Percentiles rank a stretch among this genome's conserved stretches.
Conservation (phyloP, 1,284 basidiomycete genomes). For the Boletus mariae region DNA sequence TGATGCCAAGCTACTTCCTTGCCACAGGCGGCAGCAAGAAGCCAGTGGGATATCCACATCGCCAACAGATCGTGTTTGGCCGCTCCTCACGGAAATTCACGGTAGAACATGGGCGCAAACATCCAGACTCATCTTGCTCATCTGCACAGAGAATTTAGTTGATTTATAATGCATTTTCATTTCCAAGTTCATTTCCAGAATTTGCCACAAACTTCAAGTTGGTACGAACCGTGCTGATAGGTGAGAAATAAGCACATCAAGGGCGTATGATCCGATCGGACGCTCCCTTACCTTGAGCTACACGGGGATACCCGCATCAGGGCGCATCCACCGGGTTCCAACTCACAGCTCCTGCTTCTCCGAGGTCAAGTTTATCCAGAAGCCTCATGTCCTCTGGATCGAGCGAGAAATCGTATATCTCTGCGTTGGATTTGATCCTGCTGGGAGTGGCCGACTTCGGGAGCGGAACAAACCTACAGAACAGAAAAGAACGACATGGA, state of each 20-base stretch:
- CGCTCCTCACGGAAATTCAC: not conserved
- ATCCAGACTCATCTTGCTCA: not conserved
- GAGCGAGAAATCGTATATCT: conserved; percentile 72
- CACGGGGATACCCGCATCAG: conserved; percentile 13
- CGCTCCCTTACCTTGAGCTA: not conserved
- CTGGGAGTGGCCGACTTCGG: conserved; percentile 71
- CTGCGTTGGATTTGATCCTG: conserved; percentile 66
- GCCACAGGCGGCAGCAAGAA: not conserved
- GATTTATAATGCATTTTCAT: not conserved
- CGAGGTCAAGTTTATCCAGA: conserved; percentile 62
- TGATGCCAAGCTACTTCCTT: not conserved
- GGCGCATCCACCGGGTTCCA: conserved; percentile 68
- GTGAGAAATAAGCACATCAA: too few species aligned
- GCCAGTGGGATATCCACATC: not conserved
- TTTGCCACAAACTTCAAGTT: not conserved
- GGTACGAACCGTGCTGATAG: not conserved
- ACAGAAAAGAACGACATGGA: conserved; percentile 18
- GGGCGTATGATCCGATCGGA: not conserved
- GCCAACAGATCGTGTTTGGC: not conserved
- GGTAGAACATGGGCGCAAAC: not conserved
- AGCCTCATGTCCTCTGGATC: conserved; percentile 55
- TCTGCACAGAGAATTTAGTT: not conserved
- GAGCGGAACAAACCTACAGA: conserved; percentile 57
- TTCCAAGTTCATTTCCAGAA: not conserved
- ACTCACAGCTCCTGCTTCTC: conserved; percentile 57